Evolutionary conservation across 2,329 filamentous ascomycete species (phyloP), one percentile per base, ranked within the genome.

Genomic region (Bipolaris cookei): DNA sequence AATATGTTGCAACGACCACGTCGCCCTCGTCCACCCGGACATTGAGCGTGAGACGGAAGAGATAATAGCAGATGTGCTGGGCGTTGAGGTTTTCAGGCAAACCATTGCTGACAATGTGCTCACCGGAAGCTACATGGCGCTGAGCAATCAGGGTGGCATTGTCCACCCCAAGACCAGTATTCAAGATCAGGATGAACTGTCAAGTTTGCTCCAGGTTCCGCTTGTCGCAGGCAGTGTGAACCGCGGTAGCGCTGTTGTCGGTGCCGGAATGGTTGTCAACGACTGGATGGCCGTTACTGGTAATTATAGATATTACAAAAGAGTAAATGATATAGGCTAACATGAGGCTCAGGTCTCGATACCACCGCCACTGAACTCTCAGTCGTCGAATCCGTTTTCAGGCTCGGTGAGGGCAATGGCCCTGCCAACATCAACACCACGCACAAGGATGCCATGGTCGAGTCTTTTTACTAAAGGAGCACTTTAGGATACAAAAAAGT

Each of bases 361-460:
- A 97, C 94, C 43, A 97, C 93, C 18, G 93, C 94, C n/a, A 98
- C 95, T 1, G 95, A 99, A 82, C 82, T 99, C 71, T 96, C 92
- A 74, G 95, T 99, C 57, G 86, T 99, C 55, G 95, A 99, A 84
- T 93, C 89, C 70, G 93, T 99, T 64, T 99, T 99, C 84, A 87
- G 92, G 71, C 83, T 99, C 44, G 93, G 93, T 63, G 94, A 98
- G 82, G 92, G 91, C 69, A 82, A 80, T 51, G 91, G 86, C 6
- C 89, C 92, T 48, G 87, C 87, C 72, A 88, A 86, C 70, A 92
- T 94, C 81, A 91, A 91, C 77, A 90, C 88, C 50, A 88, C 82
- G 68, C 88, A 97, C 83, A 98, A 97, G 86, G 94, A 98, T 78
- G 95, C 92, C 65, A 96, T 99, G 87, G 95, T 99, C 61, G 95